phyloP scores from a whole-genome alignment of 805 yeast genomes.

The Lipomyces sp. region DNA sequence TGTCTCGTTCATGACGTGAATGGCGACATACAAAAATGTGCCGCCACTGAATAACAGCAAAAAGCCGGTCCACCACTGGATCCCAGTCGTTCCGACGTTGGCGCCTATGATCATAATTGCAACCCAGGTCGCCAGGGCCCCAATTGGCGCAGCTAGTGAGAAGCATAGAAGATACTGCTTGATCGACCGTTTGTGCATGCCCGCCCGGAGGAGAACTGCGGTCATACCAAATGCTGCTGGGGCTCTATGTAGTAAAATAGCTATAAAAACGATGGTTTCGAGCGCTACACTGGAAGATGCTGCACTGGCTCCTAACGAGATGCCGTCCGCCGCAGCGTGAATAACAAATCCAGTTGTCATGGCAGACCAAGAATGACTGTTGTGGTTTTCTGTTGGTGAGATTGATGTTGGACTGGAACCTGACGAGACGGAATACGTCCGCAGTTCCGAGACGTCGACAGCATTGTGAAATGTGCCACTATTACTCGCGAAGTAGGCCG shows the following conservation, averaged over 20 bases:
- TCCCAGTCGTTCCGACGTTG: conserved; percentile 30
- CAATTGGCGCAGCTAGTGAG: conserved; percentile 64
- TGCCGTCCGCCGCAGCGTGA: conserved; percentile 74
- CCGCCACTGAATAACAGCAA: conserved; percentile 71
- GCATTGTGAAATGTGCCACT: conserved; percentile 25
- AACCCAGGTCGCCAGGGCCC: conserved; percentile 58
- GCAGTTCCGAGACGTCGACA: conserved; percentile 43
- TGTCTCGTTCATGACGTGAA: conserved; percentile 60
- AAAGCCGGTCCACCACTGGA: conserved; percentile 56
- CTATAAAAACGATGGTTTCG: conserved; percentile 56
- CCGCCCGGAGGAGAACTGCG: conserved; percentile 55
- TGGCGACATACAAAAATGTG: conserved; percentile 71
- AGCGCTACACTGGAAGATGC: conserved; percentile 49
- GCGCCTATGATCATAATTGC: conserved; percentile 46
- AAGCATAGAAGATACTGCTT: conserved; percentile 58
- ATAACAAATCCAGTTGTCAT: conserved; percentile 65
- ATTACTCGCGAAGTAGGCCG: conserved; percentile 30
- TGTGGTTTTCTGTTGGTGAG: conserved; percentile 3
- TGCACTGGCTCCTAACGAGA: conserved; percentile 68
- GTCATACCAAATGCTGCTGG: conserved; percentile 75
- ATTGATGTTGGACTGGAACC: conserved; percentile 8
- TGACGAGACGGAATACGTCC: conserved; percentile 31
- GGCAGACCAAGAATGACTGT: conserved; percentile 41
- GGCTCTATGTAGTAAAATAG: conserved; percentile 70
- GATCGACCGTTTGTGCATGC: conserved; percentile 46